These are phyloP conservation scores for Panaeolus papilionaceus DNA, from an alignment of 768 basidiomycete genomes.

Conservation along the genomic window DNA sequence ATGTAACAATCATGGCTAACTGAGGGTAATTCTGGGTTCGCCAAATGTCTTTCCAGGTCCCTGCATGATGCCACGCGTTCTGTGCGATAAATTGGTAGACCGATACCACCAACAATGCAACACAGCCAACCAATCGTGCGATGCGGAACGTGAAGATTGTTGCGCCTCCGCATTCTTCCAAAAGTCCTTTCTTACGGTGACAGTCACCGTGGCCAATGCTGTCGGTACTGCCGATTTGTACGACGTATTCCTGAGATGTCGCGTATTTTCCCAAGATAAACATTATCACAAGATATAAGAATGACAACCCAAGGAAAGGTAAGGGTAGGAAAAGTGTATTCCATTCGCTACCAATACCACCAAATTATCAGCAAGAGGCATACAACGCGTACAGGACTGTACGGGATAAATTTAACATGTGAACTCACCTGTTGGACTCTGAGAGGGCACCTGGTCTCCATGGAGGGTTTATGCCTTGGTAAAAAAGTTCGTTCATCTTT, in stretches of 20 bases:
- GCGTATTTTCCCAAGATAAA: background rate
- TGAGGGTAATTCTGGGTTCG: background rate
- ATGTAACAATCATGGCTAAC: background rate
- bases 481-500: background rate
- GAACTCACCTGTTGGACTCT: background rate
- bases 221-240: background rate
- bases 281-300: background rate
- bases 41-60: background rate
- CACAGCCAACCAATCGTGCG: background rate
- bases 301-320: background rate
- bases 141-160: conserved; percentile 7
- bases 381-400: background rate
- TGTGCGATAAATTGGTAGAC: background rate
- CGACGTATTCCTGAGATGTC: background rate
- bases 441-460: background rate
- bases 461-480: background rate
- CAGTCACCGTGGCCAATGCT: background rate
- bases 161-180: background rate
- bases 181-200: background rate
- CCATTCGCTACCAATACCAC: background rate
- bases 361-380: background rate
- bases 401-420: background rate
- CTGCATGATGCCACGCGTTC: background rate
- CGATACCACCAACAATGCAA: conserved; percentile 7
- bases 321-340: background rate